These are phyloP conservation scores for Ophiostoma ulmi DNA, from an alignment of 2,329 filamentous ascomycete genomes.

Conservation along the genomic window DNA sequence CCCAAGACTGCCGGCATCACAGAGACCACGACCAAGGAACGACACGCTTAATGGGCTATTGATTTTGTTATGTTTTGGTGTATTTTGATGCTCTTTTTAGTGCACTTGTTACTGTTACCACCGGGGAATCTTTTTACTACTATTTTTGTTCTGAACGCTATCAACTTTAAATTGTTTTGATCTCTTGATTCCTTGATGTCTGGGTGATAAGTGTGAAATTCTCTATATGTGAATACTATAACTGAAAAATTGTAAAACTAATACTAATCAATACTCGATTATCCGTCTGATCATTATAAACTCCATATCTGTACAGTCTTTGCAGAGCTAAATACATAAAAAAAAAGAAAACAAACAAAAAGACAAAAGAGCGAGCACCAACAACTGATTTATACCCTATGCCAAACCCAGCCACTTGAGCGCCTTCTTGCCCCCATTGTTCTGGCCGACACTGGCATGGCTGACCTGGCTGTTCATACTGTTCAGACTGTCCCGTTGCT, in stretches of 20 bases:
- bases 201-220: too few species aligned
- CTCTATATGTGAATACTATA: neutral
- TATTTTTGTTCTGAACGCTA: conserved; percentile 11
- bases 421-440: conserved; percentile 39
- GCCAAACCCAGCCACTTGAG: conserved; percentile 50
- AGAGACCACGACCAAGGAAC: neutral
- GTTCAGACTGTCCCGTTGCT: conserved; percentile 6
- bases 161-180: neutral
- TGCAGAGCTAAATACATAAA: neutral
- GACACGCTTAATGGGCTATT: conserved; percentile 22
- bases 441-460: conserved; percentile 24
- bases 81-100: conserved; percentile 3
- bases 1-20: neutral
- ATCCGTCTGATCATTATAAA: neutral
- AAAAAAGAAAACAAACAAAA: neutral
- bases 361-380: neutral
- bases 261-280: neutral
- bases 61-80: conserved; percentile 19
- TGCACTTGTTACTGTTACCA: conserved; percentile 2
- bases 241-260: neutral
- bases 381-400: conserved; percentile 25
- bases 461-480: conserved; percentile 19
- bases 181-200: neutral
- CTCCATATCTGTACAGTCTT: neutral
- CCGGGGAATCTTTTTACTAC: conserved; percentile 10